A percentile compares a stretch with the other conserved stretches of the same genome.
phyloP scores from a whole-genome alignment of 2,329 filamentous ascomycete species.

The Colletotrichum karsti region DNA sequence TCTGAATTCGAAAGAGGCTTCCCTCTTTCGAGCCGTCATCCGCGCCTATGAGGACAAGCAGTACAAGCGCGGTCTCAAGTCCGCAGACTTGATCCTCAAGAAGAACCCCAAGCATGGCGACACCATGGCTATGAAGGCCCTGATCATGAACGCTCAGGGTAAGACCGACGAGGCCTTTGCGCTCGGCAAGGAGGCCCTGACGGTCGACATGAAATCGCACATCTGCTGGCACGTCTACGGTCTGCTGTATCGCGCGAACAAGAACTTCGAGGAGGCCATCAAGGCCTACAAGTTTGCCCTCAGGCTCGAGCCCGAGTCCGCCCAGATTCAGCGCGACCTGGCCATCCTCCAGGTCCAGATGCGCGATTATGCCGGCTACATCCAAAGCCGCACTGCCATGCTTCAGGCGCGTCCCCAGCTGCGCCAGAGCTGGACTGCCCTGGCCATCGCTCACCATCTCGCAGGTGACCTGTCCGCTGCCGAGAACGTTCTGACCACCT shows the following conservation, averaged over 20 bases:
- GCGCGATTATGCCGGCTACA: slow-evolving; percentile 93
- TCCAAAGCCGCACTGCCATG: slow-evolving; percentile 89
- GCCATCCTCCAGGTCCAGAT: slow-evolving; percentile 95
- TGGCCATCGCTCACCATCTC: slow-evolving; percentile 92
- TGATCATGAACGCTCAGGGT: slow-evolving; percentile 93
- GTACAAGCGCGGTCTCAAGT: slow-evolving; percentile 94
- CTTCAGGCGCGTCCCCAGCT: slow-evolving; percentile 82
- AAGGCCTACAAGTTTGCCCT: slow-evolving; percentile 98
- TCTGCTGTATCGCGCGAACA: slow-evolving; percentile 88
- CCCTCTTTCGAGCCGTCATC: slow-evolving; percentile 94
- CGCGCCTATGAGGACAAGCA: slow-evolving; percentile 98
- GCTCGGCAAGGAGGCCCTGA: slow-evolving; percentile 90
- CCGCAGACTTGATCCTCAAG: slow-evolving; percentile 93
- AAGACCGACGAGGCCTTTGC: slow-evolving; percentile 94
- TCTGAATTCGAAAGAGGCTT: slow-evolving; percentile 86
- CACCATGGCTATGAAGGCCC: slow-evolving; percentile 97
- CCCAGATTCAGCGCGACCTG: slow-evolving; percentile 93
- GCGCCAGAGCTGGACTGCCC: slow-evolving; percentile 96
- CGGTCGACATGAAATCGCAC: slow-evolving; percentile 98
- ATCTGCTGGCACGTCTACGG: slow-evolving; percentile 99
- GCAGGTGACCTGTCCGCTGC: slow-evolving; percentile 86
- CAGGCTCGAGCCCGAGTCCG: slow-evolving; percentile 90
- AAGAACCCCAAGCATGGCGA: slow-evolving; percentile 97
- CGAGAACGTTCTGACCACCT: slow-evolving; percentile 89
- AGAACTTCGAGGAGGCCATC: slow-evolving; percentile 99